These are phyloP conservation scores for Thelephora ganbajun DNA, from an alignment of 768 basidiomycete genomes.

Conservation along the genomic window DNA sequence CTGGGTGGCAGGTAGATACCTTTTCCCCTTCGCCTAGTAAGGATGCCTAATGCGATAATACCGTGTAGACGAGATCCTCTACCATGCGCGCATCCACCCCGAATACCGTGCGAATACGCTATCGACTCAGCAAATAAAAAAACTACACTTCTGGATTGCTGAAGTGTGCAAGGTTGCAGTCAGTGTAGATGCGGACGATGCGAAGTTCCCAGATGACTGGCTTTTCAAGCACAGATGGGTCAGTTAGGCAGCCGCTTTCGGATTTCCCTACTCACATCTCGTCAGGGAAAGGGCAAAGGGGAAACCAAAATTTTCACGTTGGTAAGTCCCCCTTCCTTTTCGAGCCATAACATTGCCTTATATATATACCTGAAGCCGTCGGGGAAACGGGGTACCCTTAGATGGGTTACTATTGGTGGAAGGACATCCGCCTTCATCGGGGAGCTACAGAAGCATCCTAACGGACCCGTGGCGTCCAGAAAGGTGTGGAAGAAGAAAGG, in stretches of 20 bases:
- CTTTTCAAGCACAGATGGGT: conserved; percentile 62
- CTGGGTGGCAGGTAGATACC: conserved; percentile 56
- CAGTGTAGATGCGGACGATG: conserved; percentile 53
- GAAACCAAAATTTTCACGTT: conserved; percentile 30
- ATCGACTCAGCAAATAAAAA: conserved; percentile 29
- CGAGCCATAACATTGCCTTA: not conserved
- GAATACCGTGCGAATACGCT: conserved; percentile 50
- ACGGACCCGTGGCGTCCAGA: not conserved
- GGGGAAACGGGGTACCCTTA: conserved; percentile 57
- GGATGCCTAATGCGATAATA: too few relatives aligned
- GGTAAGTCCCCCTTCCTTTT: conserved; percentile 17
- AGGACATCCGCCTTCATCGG: conserved; percentile 61
- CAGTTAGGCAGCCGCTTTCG: conserved; percentile 4
- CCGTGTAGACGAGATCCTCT: conserved; percentile 50
- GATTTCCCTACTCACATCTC: conserved; percentile 8
- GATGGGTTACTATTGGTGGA: conserved; percentile 64
- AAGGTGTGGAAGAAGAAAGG: too few relatives aligned
- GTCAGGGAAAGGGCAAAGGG: conserved; percentile 47
- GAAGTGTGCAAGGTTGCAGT: conserved; percentile 50
- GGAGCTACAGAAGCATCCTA: conserved; percentile 37
- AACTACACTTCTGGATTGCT: conserved; percentile 36
- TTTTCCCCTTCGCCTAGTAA: not conserved
- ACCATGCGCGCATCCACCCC: conserved; percentile 62
- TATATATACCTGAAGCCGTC: conserved; percentile 32
- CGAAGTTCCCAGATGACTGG: conserved; percentile 55